Evolutionary conservation across 148 eudicot genomes (phyloP).

Genomic region (Arctostaphylos glauca): DNA sequence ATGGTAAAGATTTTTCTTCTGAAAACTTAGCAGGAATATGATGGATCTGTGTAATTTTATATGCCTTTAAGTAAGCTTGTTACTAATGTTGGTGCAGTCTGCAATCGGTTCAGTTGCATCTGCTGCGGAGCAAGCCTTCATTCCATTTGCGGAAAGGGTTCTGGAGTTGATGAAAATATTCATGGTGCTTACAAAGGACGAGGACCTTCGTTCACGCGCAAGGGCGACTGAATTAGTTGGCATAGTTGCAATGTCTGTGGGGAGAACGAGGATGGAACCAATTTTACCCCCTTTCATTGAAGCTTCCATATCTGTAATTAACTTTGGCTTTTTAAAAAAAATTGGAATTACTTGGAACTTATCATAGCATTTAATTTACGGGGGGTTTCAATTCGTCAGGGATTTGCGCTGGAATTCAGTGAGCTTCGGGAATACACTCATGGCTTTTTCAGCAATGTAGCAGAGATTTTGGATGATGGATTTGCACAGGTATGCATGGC

Average conservation of each 20-base stretch:
- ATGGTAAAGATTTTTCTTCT: constrained; percentile 53
- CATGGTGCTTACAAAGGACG: constrained; percentile 87
- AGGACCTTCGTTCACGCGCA: constrained; percentile 83
- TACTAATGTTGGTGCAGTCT: constrained; percentile 50
- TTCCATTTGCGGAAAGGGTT: constrained; percentile 93
- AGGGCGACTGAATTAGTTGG: constrained; percentile 98
- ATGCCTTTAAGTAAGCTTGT: constrained; percentile 13
- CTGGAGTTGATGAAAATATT: constrained; percentile 87
- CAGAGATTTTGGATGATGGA: constrained; percentile 89
- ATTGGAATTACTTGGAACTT: constrained; percentile 1
- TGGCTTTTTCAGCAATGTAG: constrained; percentile 96
- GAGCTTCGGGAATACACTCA: constrained; percentile 98
- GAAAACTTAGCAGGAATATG: background rate
- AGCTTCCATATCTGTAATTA: constrained; percentile 85
- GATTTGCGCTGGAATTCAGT: constrained; percentile 81
- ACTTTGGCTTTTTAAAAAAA: background rate
- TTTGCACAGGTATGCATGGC: constrained; percentile 62
- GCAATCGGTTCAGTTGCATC: constrained; percentile 96
- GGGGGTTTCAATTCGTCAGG: constrained; percentile 41
- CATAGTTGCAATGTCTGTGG: constrained; percentile 92
- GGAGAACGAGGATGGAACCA: constrained; percentile 86
- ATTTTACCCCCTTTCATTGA: constrained; percentile 89
- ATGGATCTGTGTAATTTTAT: constrained; percentile 3
- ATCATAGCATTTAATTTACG: constrained; percentile 10
- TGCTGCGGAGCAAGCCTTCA: constrained; percentile 90